Conservation (phyloP, 495 filamentous ascomycete species). For the Lasiosphaeriaceae sp. region DNA sequence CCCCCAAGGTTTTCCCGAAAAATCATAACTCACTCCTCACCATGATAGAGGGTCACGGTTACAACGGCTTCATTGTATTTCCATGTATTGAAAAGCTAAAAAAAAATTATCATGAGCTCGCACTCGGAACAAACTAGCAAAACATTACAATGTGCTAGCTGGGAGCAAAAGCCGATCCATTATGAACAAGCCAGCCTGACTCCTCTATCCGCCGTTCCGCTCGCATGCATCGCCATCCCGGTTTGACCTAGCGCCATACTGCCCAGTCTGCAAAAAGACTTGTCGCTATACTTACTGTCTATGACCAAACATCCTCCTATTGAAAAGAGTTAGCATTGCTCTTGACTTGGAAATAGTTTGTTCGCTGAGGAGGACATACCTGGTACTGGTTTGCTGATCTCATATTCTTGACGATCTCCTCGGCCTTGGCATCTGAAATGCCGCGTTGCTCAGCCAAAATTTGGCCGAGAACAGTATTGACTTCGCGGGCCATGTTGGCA, state of each 20-base stretch:
- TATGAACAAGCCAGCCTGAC: slow-evolving; percentile 1
- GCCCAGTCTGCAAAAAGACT: background rate
- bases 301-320: slow-evolving; percentile 89
- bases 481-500: slow-evolving; percentile 96
- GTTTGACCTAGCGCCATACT: background rate
- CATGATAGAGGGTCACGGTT: too few relatives aligned
- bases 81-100: background rate
- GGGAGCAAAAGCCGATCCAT: background rate
- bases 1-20: too few relatives aligned
- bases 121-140: background rate
- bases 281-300: slow-evolving; percentile 16
- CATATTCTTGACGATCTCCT: slow-evolving; percentile 96
- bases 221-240: background rate
- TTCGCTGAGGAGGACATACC: slow-evolving; percentile 40
- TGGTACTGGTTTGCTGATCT: slow-evolving; percentile 92
- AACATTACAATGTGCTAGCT: background rate
- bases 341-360: too few relatives aligned
- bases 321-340: slow-evolving; percentile 7
- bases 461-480: slow-evolving; percentile 77
- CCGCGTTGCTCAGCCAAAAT: slow-evolving; percentile 82
- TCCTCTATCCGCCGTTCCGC: slow-evolving; percentile 1
- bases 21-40: too few relatives aligned
- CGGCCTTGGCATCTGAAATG: slow-evolving; percentile 75
- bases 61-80: background rate
- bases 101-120: background rate